Evolutionary conservation across 2,329 filamentous ascomycete genomes (phyloP).

Genomic region (Nectriaceae sp.): DNA sequence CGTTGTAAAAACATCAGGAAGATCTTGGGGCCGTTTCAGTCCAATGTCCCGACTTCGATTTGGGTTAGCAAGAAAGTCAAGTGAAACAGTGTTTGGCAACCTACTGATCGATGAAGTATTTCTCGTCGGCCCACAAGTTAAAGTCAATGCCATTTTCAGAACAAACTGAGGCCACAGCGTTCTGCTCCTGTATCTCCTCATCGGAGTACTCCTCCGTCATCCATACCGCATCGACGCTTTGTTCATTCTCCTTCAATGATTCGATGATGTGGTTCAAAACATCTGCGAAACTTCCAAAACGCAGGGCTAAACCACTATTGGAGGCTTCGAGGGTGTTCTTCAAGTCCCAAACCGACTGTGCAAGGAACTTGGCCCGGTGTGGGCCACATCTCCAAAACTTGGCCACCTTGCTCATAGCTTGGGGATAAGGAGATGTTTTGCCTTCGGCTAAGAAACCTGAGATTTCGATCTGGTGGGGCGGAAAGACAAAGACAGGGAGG

Average conservation of each 20-base stretch:
- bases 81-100: constrained; percentile 34
- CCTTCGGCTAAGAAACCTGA: constrained; percentile 68
- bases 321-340: constrained; percentile 62
- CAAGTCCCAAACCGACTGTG: constrained; percentile 72
- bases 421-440: constrained; percentile 64
- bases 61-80: constrained; percentile 13
- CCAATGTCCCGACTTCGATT: constrained; percentile 63
- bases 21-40: constrained; percentile 55
- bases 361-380: constrained; percentile 71
- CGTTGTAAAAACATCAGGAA: constrained; percentile 75
- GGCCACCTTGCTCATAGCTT: constrained; percentile 65
- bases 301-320: constrained; percentile 62
- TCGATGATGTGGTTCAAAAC: constrained; percentile 61
- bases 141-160: constrained; percentile 57
- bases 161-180: constrained; percentile 54
- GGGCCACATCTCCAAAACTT: constrained; percentile 74
- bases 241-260: constrained; percentile 42
- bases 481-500: constrained; percentile 70
- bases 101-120: constrained; percentile 79
- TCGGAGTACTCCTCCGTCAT: constrained; percentile 70
- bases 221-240: constrained; percentile 66
- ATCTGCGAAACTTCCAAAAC: constrained; percentile 62
- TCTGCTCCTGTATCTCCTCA: constrained; percentile 70
- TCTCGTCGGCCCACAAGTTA: constrained; percentile 71
- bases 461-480: constrained; percentile 71